Evolutionary conservation across 2,329 filamentous ascomycete species (phyloP), one percentile per base, ranked within the genome.

Genomic region (Penicillium sp.): DNA sequence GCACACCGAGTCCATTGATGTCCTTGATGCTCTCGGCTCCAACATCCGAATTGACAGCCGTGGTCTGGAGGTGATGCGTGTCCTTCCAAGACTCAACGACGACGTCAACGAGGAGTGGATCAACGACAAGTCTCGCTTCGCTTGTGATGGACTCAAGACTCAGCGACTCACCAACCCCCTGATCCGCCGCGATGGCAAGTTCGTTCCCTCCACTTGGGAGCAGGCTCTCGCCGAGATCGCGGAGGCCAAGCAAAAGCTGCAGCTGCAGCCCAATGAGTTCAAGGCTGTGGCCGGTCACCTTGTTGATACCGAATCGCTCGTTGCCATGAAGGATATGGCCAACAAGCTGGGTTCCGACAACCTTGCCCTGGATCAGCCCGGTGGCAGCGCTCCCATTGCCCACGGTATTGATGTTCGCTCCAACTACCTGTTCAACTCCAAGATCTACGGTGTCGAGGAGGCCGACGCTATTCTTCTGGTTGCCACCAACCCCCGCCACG

Each of bases 81-180:
- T 99, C 61, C 75, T 97, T 15, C 95, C 95, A 60, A 87, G 95
- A 70, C 84, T 99, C 62, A 99, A 99, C 76, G 95, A 99, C 75
- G 93, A 98, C 71, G 88, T 99, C 71, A 99, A 99, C 78, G 95
- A 99, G 82, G 95, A 99, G 79, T 99, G 95, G 95, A 98, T 99
- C 77, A 95, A 98, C 79, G 95, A 99, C 83, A 99, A 98, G 85
- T 89, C 92, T 42, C 88, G 95, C 66, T 99, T 98, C 76, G 94
- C 95, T 43, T 96, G 93, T 76, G 95, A 99, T 76, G 95, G 95
- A 52, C 84, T 99, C 67, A 96, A 93, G 86, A 98, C 94, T 49
- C 95, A 99, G 80, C 88, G 95, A 73, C 83, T 99, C 58, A 98
- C 95, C 38, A 95, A 94, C 67, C 95, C 95, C 43, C 81, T 99